phyloP scores from a whole-genome alignment of 257 asterid genomes.

The Capsicum chinense region DNA sequence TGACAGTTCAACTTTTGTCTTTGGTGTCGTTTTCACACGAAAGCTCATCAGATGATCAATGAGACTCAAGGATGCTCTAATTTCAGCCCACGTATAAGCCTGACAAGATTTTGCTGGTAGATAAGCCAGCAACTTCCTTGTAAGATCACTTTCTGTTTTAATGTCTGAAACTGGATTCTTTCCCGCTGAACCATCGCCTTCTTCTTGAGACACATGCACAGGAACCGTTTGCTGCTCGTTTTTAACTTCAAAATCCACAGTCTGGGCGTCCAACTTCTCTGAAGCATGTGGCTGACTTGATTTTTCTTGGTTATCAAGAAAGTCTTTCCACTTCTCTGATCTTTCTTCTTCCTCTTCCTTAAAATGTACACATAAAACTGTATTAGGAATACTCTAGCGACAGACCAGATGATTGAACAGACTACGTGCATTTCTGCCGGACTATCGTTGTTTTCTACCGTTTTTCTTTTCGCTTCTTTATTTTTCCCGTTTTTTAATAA shows the following conservation, averaged over 20 bases:
- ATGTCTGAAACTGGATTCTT: slow-evolving; percentile 41
- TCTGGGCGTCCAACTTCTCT: slow-evolving; percentile 37
- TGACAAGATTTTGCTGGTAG: slow-evolving; percentile 45
- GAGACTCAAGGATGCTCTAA: slow-evolving; percentile 55
- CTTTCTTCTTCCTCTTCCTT: slow-evolving; percentile 96
- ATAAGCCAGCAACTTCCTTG: slow-evolving; percentile 45
- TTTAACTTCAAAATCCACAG: slow-evolving; percentile 46
- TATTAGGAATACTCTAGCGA: slow-evolving; percentile 28
- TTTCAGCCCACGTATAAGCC: slow-evolving; percentile 71
- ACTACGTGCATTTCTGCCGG: not conserved
- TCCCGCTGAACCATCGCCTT: slow-evolving; percentile 44
- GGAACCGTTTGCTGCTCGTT: slow-evolving; percentile 40
- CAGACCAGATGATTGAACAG: not conserved
- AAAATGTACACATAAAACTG: slow-evolving; percentile 33
- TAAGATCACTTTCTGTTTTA: slow-evolving; percentile 38
- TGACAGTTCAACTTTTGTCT: slow-evolving; percentile 41
- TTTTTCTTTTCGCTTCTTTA: not conserved
- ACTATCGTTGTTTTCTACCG: not conserved
- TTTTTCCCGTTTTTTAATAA: not conserved
- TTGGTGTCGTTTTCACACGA: slow-evolving; percentile 60
- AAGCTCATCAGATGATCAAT: slow-evolving; percentile 72
- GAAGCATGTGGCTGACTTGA: slow-evolving; percentile 38
- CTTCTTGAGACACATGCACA: slow-evolving; percentile 43
- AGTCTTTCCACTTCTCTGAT: slow-evolving; percentile 69
- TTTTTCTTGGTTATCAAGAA: slow-evolving; percentile 66